Base-by-base conservation (phyloP, 306 rosid genomes). In the Cucurbita ficifolia region DNA sequence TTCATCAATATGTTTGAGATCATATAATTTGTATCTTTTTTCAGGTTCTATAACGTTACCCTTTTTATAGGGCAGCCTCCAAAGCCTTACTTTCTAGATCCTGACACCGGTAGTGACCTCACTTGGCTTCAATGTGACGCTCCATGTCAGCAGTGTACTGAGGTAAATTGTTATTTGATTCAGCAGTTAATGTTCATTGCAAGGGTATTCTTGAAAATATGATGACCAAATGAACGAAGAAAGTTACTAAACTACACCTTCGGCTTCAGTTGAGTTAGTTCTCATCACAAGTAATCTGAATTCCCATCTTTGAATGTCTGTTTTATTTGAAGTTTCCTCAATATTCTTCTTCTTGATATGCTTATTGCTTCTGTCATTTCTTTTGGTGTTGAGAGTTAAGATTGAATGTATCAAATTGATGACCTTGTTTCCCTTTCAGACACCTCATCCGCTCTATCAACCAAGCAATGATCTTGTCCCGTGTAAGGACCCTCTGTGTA, bases 51-150 rank as follows among this genome's bases (percentile, higher is more conserved):
- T 72, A 93, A 93, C 79, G 90, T 90, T 51, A 90, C 98, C 56
- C 76, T 93, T n/a, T 79, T 79, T 80, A 78, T 93, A 14, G 98
- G 98, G 16, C 93, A 88, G 77, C 90, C 96, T 58, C 83, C 96
- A 62, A 93, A 83, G 85, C 93, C 96, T 7, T 93, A 88, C 76
- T 93, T 84, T 87, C 81, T 93, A 39, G 98, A 93, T 83, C 82
- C 95, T 45, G 98, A 93, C 81, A 90, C 96, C 1, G 98, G 98
- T 38, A 93, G 98, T 82, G 98, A 93, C 79, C 96, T 93, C 77
- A 90, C 98, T 67, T 92, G 98, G 98, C 96, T 92, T 76, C 98
- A 90, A 84, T 92, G 98, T 81, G 93, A 88, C 79, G 96, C 92
- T 54, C 96, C 98, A 71, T 87, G 96, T 78, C 55, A 76, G 7